Evolutionary conservation across 2,329 filamentous ascomycete genomes (phyloP), one percentile per base, ranked within the genome.

Genomic region (Sordariomycetes sp.): DNA sequence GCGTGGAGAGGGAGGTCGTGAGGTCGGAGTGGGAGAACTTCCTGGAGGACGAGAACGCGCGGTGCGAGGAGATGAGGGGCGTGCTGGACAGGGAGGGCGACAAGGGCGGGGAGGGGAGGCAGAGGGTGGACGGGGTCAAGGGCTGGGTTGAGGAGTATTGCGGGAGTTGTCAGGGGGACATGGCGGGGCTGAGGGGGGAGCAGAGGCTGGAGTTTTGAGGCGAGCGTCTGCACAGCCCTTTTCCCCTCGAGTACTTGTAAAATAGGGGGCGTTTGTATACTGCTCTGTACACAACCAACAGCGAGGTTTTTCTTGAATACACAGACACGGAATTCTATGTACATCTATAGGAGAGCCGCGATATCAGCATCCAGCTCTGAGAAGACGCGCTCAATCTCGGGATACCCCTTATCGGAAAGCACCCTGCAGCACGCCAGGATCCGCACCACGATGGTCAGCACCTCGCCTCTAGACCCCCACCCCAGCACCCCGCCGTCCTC

Each of bases 1-100:
- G 81, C 59, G 85, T 97, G 32, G 94, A 97, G 76, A 80, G 82
- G 60, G 91, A 97, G 70, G 86, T 96, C 69, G 72, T 97, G 58
- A 82, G 85, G 66, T 87, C 88, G 0, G 93, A 97, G 70, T 99
- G 91, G 87, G 92, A 96, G 74, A 89, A 89, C 62, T 99, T 93
- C 92, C 79, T 97, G 34, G 72, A 81, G 3, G 87, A 89, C 63
- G 94, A 99, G 73, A 86, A 85, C 62, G 72, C 78, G 37, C 82
- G 89, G 54, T 99, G 94, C 70, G 82, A 83, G 59, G 81, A 87
- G 66, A 75, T 82, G 6, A 28, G 67, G 46, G 50, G 48, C 8
- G 37, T 54, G 40, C 24, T 55, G 48, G 59, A 28, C 20, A 20
- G 12, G 11, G 60, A 59, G 55, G 59, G 18, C 34, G 20, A 14